phyloP scores from a whole-genome alignment of 176 grass and related monocot species.

The Raddia guianensis region DNA sequence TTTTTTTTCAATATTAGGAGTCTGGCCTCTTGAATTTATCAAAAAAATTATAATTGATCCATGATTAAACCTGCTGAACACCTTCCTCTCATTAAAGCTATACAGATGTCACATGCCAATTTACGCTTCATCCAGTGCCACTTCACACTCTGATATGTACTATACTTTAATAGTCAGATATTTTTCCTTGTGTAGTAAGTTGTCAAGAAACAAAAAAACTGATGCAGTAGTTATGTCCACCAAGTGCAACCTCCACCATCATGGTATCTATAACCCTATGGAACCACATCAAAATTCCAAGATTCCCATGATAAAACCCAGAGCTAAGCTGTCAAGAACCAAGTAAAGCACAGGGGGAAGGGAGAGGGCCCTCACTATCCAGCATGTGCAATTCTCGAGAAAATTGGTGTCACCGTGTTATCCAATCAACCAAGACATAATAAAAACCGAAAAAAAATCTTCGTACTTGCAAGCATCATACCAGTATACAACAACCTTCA shows the following conservation, averaged over 20 bases:
- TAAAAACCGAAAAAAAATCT: background rate
- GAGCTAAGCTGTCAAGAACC: constrained; percentile 6
- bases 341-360: background rate
- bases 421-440: background rate
- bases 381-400: background rate
- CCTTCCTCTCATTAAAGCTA: background rate
- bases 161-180: background rate
- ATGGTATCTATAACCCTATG: background rate
- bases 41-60: background rate
- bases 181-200: background rate
- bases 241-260: background rate
- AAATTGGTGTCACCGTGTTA: background rate
- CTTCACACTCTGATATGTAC: background rate
- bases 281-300: background rate
- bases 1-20: background rate
- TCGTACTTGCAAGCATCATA: background rate
- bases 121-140: constrained; percentile 22
- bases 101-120: background rate
- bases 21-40: background rate
- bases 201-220: background rate
- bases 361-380: background rate
- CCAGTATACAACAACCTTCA: background rate
- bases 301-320: background rate
- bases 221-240: constrained; percentile 1
- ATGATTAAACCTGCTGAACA: background rate